These are phyloP conservation scores for Discostella stelligera DNA, from an alignment of 352 stramenopile species.

Conservation along the genomic window DNA sequence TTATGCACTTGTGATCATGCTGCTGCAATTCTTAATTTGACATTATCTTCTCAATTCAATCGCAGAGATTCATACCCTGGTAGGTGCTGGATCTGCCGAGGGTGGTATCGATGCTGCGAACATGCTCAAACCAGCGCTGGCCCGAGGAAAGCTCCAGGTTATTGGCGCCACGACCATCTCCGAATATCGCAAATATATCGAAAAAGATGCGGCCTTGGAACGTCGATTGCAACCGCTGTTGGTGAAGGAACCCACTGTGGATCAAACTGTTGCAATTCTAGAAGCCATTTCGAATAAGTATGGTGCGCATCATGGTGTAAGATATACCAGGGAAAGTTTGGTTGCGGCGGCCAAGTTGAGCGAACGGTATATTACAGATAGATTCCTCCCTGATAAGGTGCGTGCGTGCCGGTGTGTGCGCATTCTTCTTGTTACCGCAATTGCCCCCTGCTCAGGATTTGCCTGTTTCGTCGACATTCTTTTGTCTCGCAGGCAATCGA, in stretches of 20 bases:
- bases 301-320: constrained; percentile 95
- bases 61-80: constrained; percentile 88
- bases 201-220: constrained; percentile 98
- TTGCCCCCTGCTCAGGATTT: neutral
- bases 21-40: neutral
- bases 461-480: neutral
- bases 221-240: constrained; percentile 95
- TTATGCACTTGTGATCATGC: neutral
- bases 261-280: constrained; percentile 95
- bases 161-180: constrained; percentile 97
- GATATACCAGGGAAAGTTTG: constrained; percentile 90
- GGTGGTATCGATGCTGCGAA: constrained; percentile 96
- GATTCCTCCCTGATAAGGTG: constrained; percentile 94
- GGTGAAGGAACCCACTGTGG: constrained; percentile 91
- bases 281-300: constrained; percentile 93
- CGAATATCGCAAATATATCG: constrained; percentile 97
- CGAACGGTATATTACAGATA: constrained; percentile 90
- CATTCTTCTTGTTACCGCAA: neutral
- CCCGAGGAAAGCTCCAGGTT: constrained; percentile 92
- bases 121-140: constrained; percentile 96
- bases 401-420: neutral
- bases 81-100: constrained; percentile 87
- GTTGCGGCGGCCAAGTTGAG: constrained; percentile 91
- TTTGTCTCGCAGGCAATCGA: constrained; percentile 86
- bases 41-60: too few species aligned